phyloP scores from a whole-genome alignment of 2,329 filamentous ascomycete species.

The Clonostachys byssicola region DNA sequence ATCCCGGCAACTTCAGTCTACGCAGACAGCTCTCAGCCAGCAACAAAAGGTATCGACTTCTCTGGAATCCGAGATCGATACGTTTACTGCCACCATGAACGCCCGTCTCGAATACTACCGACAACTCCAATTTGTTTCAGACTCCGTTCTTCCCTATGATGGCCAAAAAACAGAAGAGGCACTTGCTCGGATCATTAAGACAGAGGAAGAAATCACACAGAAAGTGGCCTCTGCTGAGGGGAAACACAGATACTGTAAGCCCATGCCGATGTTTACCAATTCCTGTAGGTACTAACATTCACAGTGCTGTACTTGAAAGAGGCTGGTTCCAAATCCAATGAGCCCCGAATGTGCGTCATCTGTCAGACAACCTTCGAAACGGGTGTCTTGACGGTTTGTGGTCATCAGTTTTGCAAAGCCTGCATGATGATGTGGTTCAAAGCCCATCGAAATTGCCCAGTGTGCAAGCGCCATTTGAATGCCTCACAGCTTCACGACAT shows the following conservation, averaged over 20 bases:
- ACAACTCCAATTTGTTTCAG: slow-evolving; percentile 86
- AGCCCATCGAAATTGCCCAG: slow-evolving; percentile 71
- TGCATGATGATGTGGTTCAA: slow-evolving; percentile 80
- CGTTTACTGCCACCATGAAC: slow-evolving; percentile 79
- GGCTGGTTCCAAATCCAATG: slow-evolving; percentile 57
- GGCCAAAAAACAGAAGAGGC: slow-evolving; percentile 50
- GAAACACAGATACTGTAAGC: slow-evolving; percentile 68
- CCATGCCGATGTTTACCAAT: not conserved
- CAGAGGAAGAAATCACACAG: slow-evolving; percentile 37
- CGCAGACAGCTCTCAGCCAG: slow-evolving; percentile 47
- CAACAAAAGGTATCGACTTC: slow-evolving; percentile 43
- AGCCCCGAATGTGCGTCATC: slow-evolving; percentile 75
- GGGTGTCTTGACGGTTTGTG: slow-evolving; percentile 83
- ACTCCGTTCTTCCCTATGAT: slow-evolving; percentile 75
- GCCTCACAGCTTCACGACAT: slow-evolving; percentile 77
- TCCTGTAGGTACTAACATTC: slow-evolving; percentile 4
- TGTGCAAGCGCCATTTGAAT: slow-evolving; percentile 71
- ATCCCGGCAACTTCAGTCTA: slow-evolving; percentile 54
- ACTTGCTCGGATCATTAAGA: slow-evolving; percentile 24
- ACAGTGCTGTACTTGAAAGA: slow-evolving; percentile 49
- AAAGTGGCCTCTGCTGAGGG: slow-evolving; percentile 62
- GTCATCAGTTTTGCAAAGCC: slow-evolving; percentile 87
- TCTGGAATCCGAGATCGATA: slow-evolving; percentile 68
- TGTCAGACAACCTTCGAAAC: slow-evolving; percentile 73
- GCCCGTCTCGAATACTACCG: slow-evolving; percentile 83